These are phyloP conservation scores for Plantago elongata DNA, from an alignment of 257 asterid species.

Conservation along the genomic window DNA sequence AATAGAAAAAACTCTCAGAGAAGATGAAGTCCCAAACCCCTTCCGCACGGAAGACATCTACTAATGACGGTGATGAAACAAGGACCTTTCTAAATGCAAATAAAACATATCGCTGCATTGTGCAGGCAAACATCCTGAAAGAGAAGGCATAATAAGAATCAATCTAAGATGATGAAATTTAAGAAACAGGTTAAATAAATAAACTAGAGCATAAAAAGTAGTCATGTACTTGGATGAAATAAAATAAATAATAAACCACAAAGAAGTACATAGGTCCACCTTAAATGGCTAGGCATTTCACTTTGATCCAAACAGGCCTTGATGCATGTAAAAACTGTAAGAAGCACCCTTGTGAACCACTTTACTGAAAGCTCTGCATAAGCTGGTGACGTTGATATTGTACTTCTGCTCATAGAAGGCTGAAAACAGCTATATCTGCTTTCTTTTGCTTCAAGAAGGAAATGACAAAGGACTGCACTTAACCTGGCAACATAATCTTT, in stretches of 20 bases:
- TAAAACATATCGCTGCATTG: slow-evolving; percentile 68
- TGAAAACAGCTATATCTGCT: slow-evolving; percentile 29
- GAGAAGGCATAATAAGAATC: slow-evolving; percentile 16
- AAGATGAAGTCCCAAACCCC: slow-evolving; percentile 96
- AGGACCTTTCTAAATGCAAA: slow-evolving; percentile 69
- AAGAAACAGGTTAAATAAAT: not conserved
- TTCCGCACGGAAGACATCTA: slow-evolving; percentile 85
- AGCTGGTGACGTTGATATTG: slow-evolving; percentile 55
- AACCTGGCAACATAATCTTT: slow-evolving; percentile 67
- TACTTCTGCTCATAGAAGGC: slow-evolving; percentile 45
- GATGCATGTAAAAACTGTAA: slow-evolving; percentile 83
- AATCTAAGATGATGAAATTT: not conserved
- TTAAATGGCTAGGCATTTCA: slow-evolving; percentile 76
- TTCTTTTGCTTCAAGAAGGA: slow-evolving; percentile 68
- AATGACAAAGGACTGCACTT: slow-evolving; percentile 64
- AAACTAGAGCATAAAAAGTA: slow-evolving; percentile 19
- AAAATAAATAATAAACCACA: slow-evolving; percentile 16
- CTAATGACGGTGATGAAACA: slow-evolving; percentile 53
- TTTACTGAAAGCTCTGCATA: slow-evolving; percentile 86
- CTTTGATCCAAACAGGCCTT: slow-evolving; percentile 81
- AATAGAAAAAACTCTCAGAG: slow-evolving; percentile 93
- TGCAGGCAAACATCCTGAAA: slow-evolving; percentile 73
- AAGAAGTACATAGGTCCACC: slow-evolving; percentile 41
- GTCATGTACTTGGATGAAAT: slow-evolving; percentile 19
- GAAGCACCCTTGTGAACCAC: slow-evolving; percentile 91